phyloP scores from a whole-genome alignment of 2,329 filamentous ascomycete genomes.

The Neopestalotiopsis sp. region DNA sequence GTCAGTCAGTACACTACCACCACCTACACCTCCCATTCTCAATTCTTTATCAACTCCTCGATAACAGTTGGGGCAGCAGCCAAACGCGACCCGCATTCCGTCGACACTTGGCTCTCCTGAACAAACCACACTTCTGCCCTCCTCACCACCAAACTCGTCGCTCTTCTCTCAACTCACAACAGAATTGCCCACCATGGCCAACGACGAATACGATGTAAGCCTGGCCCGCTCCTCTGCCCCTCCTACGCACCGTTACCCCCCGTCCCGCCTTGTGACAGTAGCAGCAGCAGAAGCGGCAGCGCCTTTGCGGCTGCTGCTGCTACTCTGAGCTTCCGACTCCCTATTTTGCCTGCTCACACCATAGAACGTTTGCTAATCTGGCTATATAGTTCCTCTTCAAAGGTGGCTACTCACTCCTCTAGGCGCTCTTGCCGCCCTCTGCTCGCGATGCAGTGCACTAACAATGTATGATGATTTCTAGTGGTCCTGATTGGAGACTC shows the following conservation, averaged over 20 bases:
- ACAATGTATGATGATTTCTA: conserved; percentile 43
- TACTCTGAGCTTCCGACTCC: conserved; percentile 4
- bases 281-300: neutral
- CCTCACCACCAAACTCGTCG: conserved; percentile 20
- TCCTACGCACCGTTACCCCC: conserved; percentile 26
- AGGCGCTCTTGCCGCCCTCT: conserved; percentile 24
- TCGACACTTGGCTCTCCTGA: conserved; percentile 16
- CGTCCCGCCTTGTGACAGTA: conserved; percentile 22
- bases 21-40: neutral
- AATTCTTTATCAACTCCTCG: conserved; percentile 18
- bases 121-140: conserved; percentile 16
- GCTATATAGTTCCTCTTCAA: conserved; percentile 92
- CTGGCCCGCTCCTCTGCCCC: conserved; percentile 27
- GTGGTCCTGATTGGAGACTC: conserved; percentile 99
- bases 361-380: conserved; percentile 33
- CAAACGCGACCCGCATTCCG: conserved; percentile 19
- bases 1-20: neutral
- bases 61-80: conserved; percentile 16
- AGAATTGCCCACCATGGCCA: conserved; percentile 75
- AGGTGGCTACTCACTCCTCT: conserved; percentile 61
- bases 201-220: conserved; percentile 99
- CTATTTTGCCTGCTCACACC: conserved; percentile 27
- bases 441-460: conserved; percentile 35
- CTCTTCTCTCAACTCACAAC: conserved; percentile 20
- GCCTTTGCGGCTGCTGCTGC: neutral